A percentile compares a stretch with the other conserved stretches of the same genome.
Conservation (phyloP, 345 rosid species). For the Eucalyptus erythrocorys region DNA sequence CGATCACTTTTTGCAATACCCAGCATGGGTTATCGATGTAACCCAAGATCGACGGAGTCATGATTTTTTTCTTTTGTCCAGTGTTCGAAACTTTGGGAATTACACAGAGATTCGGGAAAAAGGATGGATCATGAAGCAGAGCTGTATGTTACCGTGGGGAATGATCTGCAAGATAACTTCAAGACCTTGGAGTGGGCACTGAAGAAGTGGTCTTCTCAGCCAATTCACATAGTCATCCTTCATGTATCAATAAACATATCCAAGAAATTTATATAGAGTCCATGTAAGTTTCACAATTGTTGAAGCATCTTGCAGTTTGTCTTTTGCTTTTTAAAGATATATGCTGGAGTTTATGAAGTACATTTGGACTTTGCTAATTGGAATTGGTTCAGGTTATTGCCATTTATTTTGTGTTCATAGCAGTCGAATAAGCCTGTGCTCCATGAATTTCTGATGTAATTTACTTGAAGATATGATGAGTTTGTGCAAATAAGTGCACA, state of each 20-base stretch:
- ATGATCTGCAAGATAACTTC: slow-evolving; percentile 53
- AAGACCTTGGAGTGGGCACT: slow-evolving; percentile 61
- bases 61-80: not conserved
- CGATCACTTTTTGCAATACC: not conserved
- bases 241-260: slow-evolving; percentile 32
- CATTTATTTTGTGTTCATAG: too few relatives aligned
- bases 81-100: not conserved
- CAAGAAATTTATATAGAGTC: slow-evolving; percentile 53
- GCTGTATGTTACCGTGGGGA: slow-evolving; percentile 62
- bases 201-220: slow-evolving; percentile 35
- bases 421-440: too few relatives aligned
- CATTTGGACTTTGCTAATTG: too few relatives aligned
- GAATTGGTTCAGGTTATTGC: too few relatives aligned
- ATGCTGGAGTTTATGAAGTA: too few relatives aligned
- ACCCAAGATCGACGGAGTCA: not conserved
- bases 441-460: too few relatives aligned
- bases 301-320: not conserved
- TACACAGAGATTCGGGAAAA: not conserved
- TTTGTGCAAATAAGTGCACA: too few relatives aligned
- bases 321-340: too few relatives aligned
- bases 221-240: slow-evolving; percentile 47
- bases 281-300: slow-evolving; percentile 27
- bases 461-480: too few relatives aligned
- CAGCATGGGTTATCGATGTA: not conserved
- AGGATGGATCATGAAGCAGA: not conserved